Conservation (phyloP, 2,329 filamentous ascomycete genomes). For the Diaporthe helianthi region DNA sequence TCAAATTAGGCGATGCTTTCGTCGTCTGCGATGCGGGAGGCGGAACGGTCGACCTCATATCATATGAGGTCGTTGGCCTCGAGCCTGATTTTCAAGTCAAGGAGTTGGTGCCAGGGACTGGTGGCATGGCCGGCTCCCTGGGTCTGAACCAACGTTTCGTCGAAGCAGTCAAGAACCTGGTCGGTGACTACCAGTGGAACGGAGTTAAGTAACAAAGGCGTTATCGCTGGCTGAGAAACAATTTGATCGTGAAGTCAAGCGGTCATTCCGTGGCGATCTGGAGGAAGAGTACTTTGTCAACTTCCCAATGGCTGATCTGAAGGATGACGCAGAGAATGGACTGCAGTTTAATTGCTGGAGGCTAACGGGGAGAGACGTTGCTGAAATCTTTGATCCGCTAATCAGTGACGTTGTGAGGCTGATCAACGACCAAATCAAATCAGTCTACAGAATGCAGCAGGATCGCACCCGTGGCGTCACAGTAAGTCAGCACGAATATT, state of each 20-base stretch:
- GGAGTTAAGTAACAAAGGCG: background rate
- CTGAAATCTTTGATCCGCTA: background rate
- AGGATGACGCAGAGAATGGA: background rate
- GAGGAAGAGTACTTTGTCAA: background rate
- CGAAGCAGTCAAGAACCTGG: background rate
- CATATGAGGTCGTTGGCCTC: background rate
- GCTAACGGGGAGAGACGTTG: background rate
- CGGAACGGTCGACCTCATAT: background rate
- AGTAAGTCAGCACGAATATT: background rate
- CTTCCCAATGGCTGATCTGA: background rate
- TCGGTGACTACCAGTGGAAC: background rate
- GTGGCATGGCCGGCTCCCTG: background rate
- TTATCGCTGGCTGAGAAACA: background rate
- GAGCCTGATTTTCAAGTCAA: background rate
- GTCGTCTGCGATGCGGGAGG: background rate
- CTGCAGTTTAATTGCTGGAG: background rate
- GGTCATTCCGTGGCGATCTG: background rate
- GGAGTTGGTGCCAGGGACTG: constrained; percentile 11
- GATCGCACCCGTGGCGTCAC: background rate
- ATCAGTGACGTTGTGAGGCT: background rate
- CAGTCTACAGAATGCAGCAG: background rate
- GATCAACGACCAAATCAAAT: background rate
- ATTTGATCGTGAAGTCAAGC: background rate
- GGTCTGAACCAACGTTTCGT: background rate
- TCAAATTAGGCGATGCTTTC: background rate